Percentiles rank a stretch among this genome's conserved stretches.
phyloP scores from a whole-genome alignment of 139 green algal species.

The Volvox reticuliferus region DNA sequence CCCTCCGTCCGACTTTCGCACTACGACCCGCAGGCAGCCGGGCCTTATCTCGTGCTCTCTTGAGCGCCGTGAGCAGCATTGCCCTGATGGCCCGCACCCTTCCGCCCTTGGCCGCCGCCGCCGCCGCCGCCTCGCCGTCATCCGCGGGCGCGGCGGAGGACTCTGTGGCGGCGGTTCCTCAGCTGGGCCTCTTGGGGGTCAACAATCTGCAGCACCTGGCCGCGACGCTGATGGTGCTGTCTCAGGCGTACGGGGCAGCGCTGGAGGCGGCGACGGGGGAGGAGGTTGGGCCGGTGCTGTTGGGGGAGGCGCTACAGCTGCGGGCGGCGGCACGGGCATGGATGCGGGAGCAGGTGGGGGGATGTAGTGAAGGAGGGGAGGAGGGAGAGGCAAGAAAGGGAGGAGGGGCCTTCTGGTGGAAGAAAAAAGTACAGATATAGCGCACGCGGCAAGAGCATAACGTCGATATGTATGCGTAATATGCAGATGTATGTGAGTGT shows the following conservation, averaged over 20 bases:
- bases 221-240: slow-evolving; percentile 15
- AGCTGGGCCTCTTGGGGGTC: not conserved
- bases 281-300: not conserved
- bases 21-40: slow-evolving; percentile 45
- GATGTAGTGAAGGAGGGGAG: not conserved
- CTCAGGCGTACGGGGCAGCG: not conserved
- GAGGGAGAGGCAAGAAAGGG: not conserved
- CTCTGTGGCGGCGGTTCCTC: not conserved
- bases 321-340: slow-evolving; percentile 11
- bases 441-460: no score
- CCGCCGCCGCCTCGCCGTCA: not conserved
- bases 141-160: not conserved
- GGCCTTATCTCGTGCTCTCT: slow-evolving; percentile 8
- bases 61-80: slow-evolving; percentile 4
- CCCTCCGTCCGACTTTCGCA: no score
- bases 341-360: slow-evolving; percentile 44
- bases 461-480: no score
- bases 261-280: slow-evolving; percentile 13
- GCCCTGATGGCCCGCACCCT: slow-evolving; percentile 28
- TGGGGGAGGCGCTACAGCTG: slow-evolving; percentile 43
- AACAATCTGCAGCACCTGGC: slow-evolving; percentile 41
- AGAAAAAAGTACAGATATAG: no score
- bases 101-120: not conserved
- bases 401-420: not conserved
- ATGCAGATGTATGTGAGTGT: no score